A percentile compares a stretch with the other conserved stretches of the same genome.
Evolutionary conservation across 495 filamentous ascomycete genomes (phyloP).

Genomic region (Aspergillus olivimuriae): DNA sequence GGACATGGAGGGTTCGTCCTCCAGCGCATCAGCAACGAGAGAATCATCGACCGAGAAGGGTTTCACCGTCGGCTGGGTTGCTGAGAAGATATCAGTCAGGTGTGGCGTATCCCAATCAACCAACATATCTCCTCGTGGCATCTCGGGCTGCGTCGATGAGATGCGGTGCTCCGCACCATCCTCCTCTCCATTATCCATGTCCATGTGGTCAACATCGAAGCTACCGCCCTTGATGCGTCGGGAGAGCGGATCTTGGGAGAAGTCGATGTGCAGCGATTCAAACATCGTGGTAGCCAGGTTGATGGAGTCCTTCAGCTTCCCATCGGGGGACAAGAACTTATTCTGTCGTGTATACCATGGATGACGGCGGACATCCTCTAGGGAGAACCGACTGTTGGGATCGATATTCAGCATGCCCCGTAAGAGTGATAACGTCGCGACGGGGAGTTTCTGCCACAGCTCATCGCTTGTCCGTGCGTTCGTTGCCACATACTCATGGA

Average conservation of each 20-base stretch:
- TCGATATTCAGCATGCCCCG: constrained; percentile 91
- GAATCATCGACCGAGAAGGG: constrained; percentile 25
- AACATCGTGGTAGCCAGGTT: constrained; percentile 88
- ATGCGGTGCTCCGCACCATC: constrained; percentile 42
- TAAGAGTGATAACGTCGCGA: constrained; percentile 75
- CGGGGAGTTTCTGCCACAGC: constrained; percentile 76
- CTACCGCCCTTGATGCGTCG: constrained; percentile 32
- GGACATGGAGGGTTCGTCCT: constrained; percentile 83
- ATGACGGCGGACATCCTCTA: constrained; percentile 83
- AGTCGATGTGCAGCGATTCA: constrained; percentile 85
- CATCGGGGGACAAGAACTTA: constrained; percentile 63
- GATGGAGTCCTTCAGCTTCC: constrained; percentile 72
- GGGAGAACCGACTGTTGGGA: constrained; percentile 66
- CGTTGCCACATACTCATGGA: constrained; percentile 73
- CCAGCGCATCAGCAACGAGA: constrained; percentile 54
- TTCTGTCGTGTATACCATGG: constrained; percentile 92
- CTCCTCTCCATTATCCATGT: constrained; percentile 45
- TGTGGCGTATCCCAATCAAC: constrained; percentile 74
- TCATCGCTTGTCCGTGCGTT: constrained; percentile 76
- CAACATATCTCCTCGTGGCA: constrained; percentile 55
- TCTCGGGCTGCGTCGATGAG: constrained; percentile 77
- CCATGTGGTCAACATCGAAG: constrained; percentile 39
- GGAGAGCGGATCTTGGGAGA: constrained; percentile 59
- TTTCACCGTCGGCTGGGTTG: constrained; percentile 42
- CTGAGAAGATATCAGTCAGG: constrained; percentile 45